Percentiles rank a stretch among this genome's conserved stretches.
These are phyloP conservation scores for Arthrobotrys sinensis DNA, from an alignment of 2,329 filamentous ascomycete genomes.

Conservation along the genomic window DNA sequence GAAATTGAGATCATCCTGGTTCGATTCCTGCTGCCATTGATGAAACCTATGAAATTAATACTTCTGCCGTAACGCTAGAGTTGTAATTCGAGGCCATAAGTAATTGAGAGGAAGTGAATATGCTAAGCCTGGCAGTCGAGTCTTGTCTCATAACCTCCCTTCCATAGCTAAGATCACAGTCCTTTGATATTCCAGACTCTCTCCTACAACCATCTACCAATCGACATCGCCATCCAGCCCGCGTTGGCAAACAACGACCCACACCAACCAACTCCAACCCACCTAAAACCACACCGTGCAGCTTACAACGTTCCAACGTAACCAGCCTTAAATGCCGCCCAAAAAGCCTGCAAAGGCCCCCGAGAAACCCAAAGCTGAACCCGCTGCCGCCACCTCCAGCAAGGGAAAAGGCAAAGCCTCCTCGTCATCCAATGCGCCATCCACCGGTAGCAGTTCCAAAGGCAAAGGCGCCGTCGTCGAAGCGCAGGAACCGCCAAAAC, in stretches of 20 bases:
- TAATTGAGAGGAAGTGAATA: no score
- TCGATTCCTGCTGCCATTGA: no score
- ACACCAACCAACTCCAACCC: neutral
- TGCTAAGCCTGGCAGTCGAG: no score
- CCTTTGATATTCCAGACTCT: neutral
- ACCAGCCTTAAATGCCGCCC: constrained; percentile 41
- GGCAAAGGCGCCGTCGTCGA: constrained; percentile 64
- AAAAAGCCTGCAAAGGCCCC: constrained; percentile 55
- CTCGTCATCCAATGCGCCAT: constrained; percentile 14
- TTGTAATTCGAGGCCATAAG: no score
- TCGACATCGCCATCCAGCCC: neutral
- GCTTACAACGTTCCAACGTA: neutral
- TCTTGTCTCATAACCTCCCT: no score
- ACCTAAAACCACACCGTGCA: neutral
- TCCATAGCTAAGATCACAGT: no score
- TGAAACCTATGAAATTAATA: no score
- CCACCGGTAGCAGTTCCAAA: constrained; percentile 30
- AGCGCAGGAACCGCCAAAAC: constrained; percentile 33
- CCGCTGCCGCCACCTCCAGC: constrained; percentile 30
- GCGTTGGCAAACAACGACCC: neutral
- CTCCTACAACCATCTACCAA: constrained; percentile 1
- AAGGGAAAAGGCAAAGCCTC: constrained; percentile 46
- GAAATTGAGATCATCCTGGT: no score
- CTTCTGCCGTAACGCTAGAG: no score
- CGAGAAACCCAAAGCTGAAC: constrained; percentile 46